Evolutionary conservation across 2,329 filamentous ascomycete species (phyloP), one percentile per base, ranked within the genome.

Genomic region (Elsinoe arachidis): DNA sequence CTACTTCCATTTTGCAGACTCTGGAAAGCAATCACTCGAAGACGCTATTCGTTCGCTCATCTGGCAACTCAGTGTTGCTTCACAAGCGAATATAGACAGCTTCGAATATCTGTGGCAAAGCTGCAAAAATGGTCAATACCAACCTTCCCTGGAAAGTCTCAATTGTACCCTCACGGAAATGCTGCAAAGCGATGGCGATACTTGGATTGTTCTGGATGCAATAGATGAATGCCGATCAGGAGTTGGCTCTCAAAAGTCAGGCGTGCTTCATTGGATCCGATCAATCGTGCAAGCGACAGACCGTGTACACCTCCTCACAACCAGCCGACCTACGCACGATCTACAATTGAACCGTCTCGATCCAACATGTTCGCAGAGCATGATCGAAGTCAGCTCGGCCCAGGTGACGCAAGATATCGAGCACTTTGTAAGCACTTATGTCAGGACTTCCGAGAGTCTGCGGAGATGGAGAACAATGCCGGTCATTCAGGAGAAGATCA

Each of bases 181-280:
- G n/a, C 26, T 61, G 14, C 23, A 41, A 17, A 49, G 61, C 37
- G 60, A 58, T 47, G 56, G 39, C 63, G 68, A 35, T 55, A 63
- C 66, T 1, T 70, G 66, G 57, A 59, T 72, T 21, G 60, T 66
- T 1, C 39, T 72, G 9, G 69, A 72, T 61, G 70, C 67, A 19
- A 58, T 72, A 15, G 68, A 72, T 44, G 69, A 72, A 55, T 69
- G 66, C 59, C 61, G 58, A 14, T 12, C 10, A 14, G 10, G 30
- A 11, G 30, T 5, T n/a, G 30, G 19, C 2, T 23, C 12, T 14
- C 19, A 7, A 9, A 17, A 59, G 66, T 41, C n/a, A 33, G 9
- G 34, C 60, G 37, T 51, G 56, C 9, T 52, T 60, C 14, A 61
- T 62, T 23, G 53, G 65, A 43, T 52, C 51, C 19, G 55, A 63